A percentile compares a stretch with the other conserved stretches of the same genome.
These are phyloP conservation scores for Pichia sp. DNA, from an alignment of 1,139 yeast genomes.

Conservation along the genomic window DNA sequence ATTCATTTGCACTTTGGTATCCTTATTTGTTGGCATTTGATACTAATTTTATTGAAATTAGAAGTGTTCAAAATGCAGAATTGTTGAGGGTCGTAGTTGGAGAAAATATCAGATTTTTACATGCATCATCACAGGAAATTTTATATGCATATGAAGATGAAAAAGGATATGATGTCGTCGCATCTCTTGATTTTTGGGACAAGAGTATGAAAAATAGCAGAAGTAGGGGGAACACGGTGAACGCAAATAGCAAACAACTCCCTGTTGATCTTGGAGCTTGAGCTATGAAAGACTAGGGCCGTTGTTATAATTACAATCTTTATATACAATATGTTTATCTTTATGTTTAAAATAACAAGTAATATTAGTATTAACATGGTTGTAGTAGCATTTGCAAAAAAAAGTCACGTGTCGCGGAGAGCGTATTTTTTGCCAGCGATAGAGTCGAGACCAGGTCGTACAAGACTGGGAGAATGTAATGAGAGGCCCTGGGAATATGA, in stretches of 20 bases:
- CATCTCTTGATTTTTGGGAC: conserved; percentile 85
- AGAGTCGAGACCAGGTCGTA: no score
- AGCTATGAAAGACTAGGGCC: no score
- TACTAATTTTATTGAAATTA: conserved; percentile 80
- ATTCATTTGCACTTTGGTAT: conserved; percentile 85
- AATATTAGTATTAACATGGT: no score
- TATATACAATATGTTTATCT: not conserved
- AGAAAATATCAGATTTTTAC: conserved; percentile 82
- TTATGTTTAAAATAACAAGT: no score
- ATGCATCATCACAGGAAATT: conserved; percentile 89
- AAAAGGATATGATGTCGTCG: conserved; percentile 84
- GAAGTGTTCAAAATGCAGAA: conserved; percentile 85
- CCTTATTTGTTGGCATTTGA: conserved; percentile 92
- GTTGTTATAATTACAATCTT: no score
- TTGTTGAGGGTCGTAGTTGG: conserved; percentile 88
- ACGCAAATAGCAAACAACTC: not conserved
- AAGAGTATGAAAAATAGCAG: conserved; percentile 28
- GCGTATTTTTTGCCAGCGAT: no score
- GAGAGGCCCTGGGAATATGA: no score
- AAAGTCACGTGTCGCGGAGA: no score
- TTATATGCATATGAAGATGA: conserved; percentile 89
- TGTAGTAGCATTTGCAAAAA: no score
- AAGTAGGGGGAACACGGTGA: conserved; percentile 11
- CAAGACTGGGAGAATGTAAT: no score
- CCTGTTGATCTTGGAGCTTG: not conserved